Percentiles rank a stretch among this genome's conserved stretches.
phyloP scores from a whole-genome alignment of 345 rosid species.

The Hirschfeldia incana region DNA sequence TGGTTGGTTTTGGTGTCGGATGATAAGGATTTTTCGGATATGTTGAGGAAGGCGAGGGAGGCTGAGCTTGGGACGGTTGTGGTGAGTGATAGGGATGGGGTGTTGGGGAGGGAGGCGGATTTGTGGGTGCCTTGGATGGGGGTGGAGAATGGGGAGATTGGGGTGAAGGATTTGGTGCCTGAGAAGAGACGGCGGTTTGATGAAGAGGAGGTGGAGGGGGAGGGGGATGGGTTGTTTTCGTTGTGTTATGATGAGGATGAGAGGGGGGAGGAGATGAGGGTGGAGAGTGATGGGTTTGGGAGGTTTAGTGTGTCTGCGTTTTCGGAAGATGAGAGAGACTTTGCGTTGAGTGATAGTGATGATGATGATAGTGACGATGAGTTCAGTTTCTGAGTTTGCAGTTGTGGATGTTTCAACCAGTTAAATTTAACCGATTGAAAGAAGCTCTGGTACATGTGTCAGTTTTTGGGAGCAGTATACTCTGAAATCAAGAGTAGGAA shows the following conservation, averaged over 20 bases:
- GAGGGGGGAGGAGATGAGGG: conserved; percentile 51
- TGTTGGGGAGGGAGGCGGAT: conserved; percentile 73
- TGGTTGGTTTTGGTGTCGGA: conserved; percentile 87
- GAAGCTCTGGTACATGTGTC: not conserved
- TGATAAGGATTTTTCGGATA: conserved; percentile 75
- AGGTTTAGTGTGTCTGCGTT: conserved; percentile 56
- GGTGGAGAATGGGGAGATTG: conserved; percentile 74
- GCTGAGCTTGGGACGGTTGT: conserved; percentile 78
- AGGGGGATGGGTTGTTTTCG: conserved; percentile 48
- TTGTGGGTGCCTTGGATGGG: conserved; percentile 90
- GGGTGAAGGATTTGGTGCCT: conserved; percentile 70
- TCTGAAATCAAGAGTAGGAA: not conserved
- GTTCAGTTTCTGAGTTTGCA: conserved; percentile 21
- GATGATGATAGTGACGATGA: conserved; percentile 45
- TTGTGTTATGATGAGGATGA: conserved; percentile 48
- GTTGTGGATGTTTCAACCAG: not conserved
- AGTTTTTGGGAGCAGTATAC: not conserved
- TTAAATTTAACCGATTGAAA: not conserved
- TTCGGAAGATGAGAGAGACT: conserved; percentile 60
- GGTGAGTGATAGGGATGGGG: conserved; percentile 70
- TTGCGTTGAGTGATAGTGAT: conserved; percentile 47
- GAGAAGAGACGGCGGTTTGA: conserved; percentile 44
- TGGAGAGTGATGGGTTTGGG: conserved; percentile 51
- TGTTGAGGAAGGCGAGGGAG: conserved; percentile 78
- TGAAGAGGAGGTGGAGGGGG: conserved; percentile 32